Evolutionary conservation across 2,329 filamentous ascomycete genomes (phyloP).

Genomic region (Aaosphaeria pasadenensis): DNA sequence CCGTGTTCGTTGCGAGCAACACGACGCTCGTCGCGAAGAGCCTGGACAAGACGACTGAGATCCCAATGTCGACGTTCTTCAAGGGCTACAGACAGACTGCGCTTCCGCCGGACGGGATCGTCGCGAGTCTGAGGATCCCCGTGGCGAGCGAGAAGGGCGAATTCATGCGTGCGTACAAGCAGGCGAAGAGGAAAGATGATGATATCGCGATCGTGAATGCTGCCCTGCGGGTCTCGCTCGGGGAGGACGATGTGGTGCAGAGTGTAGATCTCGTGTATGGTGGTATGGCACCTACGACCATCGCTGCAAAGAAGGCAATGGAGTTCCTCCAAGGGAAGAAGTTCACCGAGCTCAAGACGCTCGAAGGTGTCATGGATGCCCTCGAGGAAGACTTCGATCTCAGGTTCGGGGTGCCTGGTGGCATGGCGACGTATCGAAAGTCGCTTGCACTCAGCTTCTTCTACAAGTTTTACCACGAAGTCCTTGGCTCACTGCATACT

Average conservation of each 20-base stretch:
- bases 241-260: conserved; percentile 66
- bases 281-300: conserved; percentile 89
- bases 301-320: conserved; percentile 78
- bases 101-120: conserved; percentile 75
- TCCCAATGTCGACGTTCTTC: conserved; percentile 93
- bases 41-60: conserved; percentile 67
- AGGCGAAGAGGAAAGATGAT: conserved; percentile 95
- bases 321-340: conserved; percentile 73
- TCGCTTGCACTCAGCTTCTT: conserved; percentile 91
- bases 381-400: conserved; percentile 89
- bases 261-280: conserved; percentile 84
- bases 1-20: conserved; percentile 85
- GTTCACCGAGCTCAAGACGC: conserved; percentile 74
- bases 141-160: conserved; percentile 72
- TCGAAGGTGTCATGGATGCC: conserved; percentile 86
- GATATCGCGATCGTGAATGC: conserved; percentile 97
- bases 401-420: conserved; percentile 85
- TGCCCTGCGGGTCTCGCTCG: conserved; percentile 72
- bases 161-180: conserved; percentile 87
- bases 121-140: conserved; percentile 84
- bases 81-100: conserved; percentile 86
- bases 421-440: conserved; percentile 95
- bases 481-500: conserved; percentile 62
- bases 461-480: conserved; percentile 94
- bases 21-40: conserved; percentile 80